These are phyloP conservation scores for Hygrophorus russula DNA, from an alignment of 768 basidiomycete species.

Conservation along the genomic window DNA sequence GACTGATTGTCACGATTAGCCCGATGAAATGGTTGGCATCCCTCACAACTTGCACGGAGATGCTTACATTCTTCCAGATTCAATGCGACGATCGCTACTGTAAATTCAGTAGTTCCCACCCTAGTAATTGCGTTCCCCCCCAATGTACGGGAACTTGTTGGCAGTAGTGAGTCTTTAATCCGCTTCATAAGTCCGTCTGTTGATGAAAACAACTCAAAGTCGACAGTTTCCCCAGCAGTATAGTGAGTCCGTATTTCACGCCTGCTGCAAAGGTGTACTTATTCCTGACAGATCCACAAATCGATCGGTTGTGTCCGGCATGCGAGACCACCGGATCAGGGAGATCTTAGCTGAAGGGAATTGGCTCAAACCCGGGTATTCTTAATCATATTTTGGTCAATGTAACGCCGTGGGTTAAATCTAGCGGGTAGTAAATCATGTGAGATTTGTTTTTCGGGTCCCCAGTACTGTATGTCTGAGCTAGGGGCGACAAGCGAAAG, in stretches of 20 bases:
- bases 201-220: slow-evolving; percentile 23
- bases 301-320: slow-evolving; percentile 17
- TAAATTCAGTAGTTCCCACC: slow-evolving; percentile 63
- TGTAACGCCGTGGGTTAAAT: too few species aligned
- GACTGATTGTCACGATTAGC: slow-evolving; percentile 22
- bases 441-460: too few species aligned
- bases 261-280: not conserved
- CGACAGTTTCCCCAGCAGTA: slow-evolving; percentile 64
- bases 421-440: too few species aligned
- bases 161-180: slow-evolving; percentile 65
- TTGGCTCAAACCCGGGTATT: not conserved
- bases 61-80: slow-evolving; percentile 29
- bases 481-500: too few species aligned
- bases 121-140: slow-evolving; percentile 40
- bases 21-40: slow-evolving; percentile 42
- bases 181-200: slow-evolving; percentile 12
- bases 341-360: not conserved
- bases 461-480: too few species aligned
- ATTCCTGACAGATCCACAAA: slow-evolving; percentile 16
- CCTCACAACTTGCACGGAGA: slow-evolving; percentile 7
- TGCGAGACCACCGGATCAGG: slow-evolving; percentile 11
- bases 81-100: slow-evolving; percentile 54
- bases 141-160: slow-evolving; percentile 55
- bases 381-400: too few species aligned
- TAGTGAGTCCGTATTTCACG: slow-evolving; percentile 30